Base-by-base conservation (phyloP, 2,329 filamentous ascomycete species). In the Escovopsis sp. region DNA sequence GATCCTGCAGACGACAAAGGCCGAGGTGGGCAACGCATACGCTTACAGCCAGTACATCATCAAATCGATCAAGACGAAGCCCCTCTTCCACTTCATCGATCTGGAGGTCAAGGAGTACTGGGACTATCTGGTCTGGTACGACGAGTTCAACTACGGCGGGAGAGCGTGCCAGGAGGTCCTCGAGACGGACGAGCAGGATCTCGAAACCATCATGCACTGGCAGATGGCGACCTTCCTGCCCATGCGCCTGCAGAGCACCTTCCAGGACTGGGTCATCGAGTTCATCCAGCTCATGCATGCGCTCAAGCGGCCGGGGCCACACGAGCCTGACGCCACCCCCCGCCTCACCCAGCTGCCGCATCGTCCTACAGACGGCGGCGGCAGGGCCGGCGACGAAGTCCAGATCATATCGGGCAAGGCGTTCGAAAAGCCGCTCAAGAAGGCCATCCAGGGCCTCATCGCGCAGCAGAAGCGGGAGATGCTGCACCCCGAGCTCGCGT, bases 81-180 rank as follows among this genome's bases (percentile, higher is more conserved):
- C 91, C 0, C 73, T 95, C 0, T 99, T 99, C 64, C 85, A 95
- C 60, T 98, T 98, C 57, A 79, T 99, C 48, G 91, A 98, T 54
- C 71, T 99, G 3, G 85, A 95, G 53, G 91, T 99, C 61, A 94
- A 89, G 51, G 91, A 98, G 59, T 99, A 95, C 62, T 99, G 91
- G 91, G 91, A 99, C 60, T 96, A 95, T 55, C 77, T 99, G 0
- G 80, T 95, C 4, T 99, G 91, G 91, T 96, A 96, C 52, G 91
- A 99, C 53, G 86, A 95, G 62, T 95, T 89, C 70, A 98, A 99
- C 67, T 96, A 96, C 55, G 93, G 91, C 43, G 91, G 91, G 47
- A 93, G 93, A 55, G 91, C 85, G 4, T 94, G 86, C 51, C 77
- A 81, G 40, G 77, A 91, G 53, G 84, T 95, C 4, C 71, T 82